Conservation (phyloP, 2,329 filamentous ascomycete species). For the Trichophyton equinum region DNA sequence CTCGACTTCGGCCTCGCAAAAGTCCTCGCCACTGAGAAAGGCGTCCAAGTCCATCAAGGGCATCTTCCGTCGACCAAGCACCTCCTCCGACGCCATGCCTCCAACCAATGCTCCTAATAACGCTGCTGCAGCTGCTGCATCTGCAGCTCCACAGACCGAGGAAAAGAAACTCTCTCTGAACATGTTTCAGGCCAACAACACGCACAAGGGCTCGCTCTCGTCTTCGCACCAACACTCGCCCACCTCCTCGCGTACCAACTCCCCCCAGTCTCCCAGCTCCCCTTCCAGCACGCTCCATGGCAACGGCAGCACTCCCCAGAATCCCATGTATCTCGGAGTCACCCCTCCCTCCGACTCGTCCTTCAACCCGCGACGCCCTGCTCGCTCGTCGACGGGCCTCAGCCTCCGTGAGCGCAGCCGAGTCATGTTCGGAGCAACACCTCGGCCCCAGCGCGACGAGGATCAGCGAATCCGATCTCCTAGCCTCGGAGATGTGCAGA, state of each 20-base stretch:
- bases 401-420: conserved; percentile 16
- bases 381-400: conserved; percentile 16
- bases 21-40: conserved; percentile 11
- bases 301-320: conserved; percentile 3
- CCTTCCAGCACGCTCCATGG: conserved; percentile 21
- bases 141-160: background rate
- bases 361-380: conserved; percentile 10
- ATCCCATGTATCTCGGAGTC: conserved; percentile 7
- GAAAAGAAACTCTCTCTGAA: background rate
- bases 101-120: background rate
- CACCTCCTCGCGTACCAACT: conserved; percentile 25
- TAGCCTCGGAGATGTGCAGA: conserved; percentile 17
- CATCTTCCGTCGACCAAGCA: conserved; percentile 15
- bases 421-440: conserved; percentile 18
- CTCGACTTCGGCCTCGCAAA: conserved; percentile 4
- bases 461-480: conserved; percentile 18
- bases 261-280: conserved; percentile 24
- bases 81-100: background rate
- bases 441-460: conserved; percentile 13
- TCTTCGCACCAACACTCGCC: conserved; percentile 26
- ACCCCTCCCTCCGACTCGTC: conserved; percentile 7
- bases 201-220: conserved; percentile 24
- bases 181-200: conserved; percentile 6
- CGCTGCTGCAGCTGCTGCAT: too few relatives aligned
- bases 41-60: conserved; percentile 16